A percentile compares a stretch with the other conserved stretches of the same genome.
phyloP scores from a whole-genome alignment of 73 alveolate genomes.

The Paramecium primaurelia region DNA sequence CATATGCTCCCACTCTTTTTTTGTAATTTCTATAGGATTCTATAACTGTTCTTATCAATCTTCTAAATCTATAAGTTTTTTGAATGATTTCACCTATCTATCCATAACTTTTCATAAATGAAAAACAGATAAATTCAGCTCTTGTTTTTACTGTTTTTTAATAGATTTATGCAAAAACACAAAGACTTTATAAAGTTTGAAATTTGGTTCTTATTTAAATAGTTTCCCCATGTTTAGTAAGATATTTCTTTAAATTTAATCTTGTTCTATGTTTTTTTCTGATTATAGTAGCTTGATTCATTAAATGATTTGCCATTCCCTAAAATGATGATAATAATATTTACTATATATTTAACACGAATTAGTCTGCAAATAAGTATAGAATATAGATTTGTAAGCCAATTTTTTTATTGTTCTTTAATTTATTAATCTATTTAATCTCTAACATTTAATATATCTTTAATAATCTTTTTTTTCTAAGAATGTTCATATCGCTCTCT shows the following conservation, averaged over 20 bases:
- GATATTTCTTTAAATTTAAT: background rate
- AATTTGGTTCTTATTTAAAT: background rate
- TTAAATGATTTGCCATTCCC: background rate
- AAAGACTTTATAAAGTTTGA: background rate
- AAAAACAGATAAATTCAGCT: background rate
- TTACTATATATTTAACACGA: background rate
- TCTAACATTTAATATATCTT: background rate
- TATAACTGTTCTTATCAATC: background rate
- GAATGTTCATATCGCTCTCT: background rate
- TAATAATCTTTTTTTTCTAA: background rate
- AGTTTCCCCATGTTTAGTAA: background rate
- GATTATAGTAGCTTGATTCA: background rate
- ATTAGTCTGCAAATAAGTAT: background rate
- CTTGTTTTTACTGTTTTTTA: background rate
- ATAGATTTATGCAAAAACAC: background rate
- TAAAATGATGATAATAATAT: background rate
- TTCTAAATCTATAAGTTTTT: slow-evolving; percentile 1
- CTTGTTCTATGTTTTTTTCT: slow-evolving; percentile 8
- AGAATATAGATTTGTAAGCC: background rate
- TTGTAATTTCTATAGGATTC: slow-evolving; percentile 6
- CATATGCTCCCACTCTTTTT: slow-evolving; percentile 9
- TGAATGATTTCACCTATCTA: slow-evolving; percentile 23
- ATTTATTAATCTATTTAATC: background rate
- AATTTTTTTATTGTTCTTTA: background rate
- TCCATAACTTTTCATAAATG: slow-evolving; percentile 37